Evolutionary conservation across 164 flowering plant species (phyloP), one percentile per base, ranked within the genome.

Genomic region (Annona cherimola): DNA sequence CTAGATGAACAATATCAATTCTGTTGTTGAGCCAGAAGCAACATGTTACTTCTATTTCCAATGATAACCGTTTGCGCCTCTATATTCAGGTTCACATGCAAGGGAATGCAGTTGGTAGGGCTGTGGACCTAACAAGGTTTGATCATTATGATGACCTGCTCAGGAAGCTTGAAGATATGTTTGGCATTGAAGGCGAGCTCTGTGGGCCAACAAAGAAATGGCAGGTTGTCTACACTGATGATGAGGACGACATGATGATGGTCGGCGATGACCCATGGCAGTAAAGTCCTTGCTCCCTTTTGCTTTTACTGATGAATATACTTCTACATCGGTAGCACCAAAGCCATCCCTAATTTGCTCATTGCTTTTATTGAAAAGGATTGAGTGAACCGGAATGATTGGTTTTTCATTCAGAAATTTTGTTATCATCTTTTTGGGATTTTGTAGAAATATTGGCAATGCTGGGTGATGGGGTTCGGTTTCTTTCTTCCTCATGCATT

Each of bases 201-300:
- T 77, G 82, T 76, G 89, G 90, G 63, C 77, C 89, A 2, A 41
- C 76, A 3, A 89, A 82, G 82, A 90, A 88, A 79, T 94, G 97
- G 98, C 85, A 88, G 71, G 94, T 94, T 67, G 92, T 90, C 63
- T 92, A 88, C 84, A 88, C 96, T 5, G 97, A 94, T 73, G 88
- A 90, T 75, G 98, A 94, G 78, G 93, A 87, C 74, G 98, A 94
- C 79, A 92, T 84, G 88, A 94, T 94, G 98, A 85, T 90, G 91
- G 96, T 92, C 75, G 98, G 98, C 66, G 98, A 94, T 74, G 97
- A 92, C 75, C 98, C 98, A 20, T 94, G 98, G 98, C 84, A 82
- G 98, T 93, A 78, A 88, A 85, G 14, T 94, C 85, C 14, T 61
- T 19, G 7, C 8, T 16, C 40, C 14, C 61, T 42, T 39, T 1